phyloP scores from a whole-genome alignment of 2,329 filamentous ascomycete species.

The Colletotrichum cuscutae region DNA sequence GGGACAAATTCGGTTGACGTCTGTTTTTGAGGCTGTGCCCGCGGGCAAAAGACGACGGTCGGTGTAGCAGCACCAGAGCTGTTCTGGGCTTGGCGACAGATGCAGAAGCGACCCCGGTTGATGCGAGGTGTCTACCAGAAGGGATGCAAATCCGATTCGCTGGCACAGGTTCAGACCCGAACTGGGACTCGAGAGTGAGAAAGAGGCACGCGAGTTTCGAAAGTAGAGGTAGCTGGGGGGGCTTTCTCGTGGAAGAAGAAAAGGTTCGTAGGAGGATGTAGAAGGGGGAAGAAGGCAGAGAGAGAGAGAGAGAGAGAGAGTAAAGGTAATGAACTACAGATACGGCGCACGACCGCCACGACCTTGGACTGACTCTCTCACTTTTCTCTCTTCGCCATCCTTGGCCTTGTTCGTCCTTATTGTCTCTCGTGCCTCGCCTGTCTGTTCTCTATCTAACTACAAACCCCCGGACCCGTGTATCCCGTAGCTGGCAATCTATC shows the following conservation, averaged over 20 bases:
- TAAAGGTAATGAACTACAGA: constrained; percentile 15
- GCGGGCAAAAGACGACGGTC: neutral
- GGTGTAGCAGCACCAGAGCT: neutral
- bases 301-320: neutral
- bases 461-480: constrained; percentile 22
- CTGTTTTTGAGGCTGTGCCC: constrained; percentile 13
- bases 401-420: constrained; percentile 20
- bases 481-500: constrained; percentile 4
- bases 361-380: constrained; percentile 24
- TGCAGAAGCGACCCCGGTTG: constrained; percentile 8
- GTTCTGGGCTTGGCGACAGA: constrained; percentile 12
- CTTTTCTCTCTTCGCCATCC: constrained; percentile 8
- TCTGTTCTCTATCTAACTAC: constrained; percentile 8
- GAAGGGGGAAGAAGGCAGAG: neutral
- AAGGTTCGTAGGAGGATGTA: neutral
- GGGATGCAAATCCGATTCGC: neutral
- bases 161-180: neutral
- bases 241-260: neutral
- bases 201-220: constrained; percentile 1
- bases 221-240: neutral
- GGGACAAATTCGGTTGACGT: constrained; percentile 11
- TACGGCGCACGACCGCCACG: neutral
- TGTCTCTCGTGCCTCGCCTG: neutral
- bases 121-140: neutral
- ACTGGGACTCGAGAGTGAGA: neutral